Percentiles rank a stretch among this genome's conserved stretches.
Evolutionary conservation across 208 protist species (phyloP).

Genomic region (Acanthamoeba healyi): DNA sequence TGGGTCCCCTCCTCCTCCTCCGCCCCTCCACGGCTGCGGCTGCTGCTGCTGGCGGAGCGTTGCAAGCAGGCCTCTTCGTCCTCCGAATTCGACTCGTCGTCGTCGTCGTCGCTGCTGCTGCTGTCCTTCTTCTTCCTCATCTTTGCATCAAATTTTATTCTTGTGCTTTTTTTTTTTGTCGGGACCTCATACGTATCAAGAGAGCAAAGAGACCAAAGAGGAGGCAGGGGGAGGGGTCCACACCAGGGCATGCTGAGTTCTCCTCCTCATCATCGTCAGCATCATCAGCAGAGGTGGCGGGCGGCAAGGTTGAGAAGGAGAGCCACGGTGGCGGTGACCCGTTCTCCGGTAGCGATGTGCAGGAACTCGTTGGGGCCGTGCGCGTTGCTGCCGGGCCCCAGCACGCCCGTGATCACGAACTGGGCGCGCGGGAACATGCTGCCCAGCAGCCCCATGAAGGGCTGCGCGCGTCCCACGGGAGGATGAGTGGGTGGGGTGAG

Average conservation of each 20-base stretch:
- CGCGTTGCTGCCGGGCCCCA: slow-evolving; percentile 91
- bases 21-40: no score
- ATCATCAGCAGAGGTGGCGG: background rate
- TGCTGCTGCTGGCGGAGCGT: no score
- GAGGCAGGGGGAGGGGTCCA: background rate
- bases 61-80: no score
- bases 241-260: no score
- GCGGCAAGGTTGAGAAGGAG: background rate
- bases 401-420: slow-evolving; percentile 96
- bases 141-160: background rate
- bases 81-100: no score
- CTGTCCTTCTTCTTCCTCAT: background rate
- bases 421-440: slow-evolving; percentile 93
- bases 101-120: background rate
- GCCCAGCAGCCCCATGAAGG: slow-evolving; percentile 95
- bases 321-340: background rate
- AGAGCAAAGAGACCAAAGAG: background rate
- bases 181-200: no score
- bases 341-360: slow-evolving; percentile 78
- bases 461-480: no score
- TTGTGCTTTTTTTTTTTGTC: background rate
- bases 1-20: no score
- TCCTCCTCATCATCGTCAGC: no score
- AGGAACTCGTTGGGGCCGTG: slow-evolving; percentile 97
- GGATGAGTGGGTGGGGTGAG: no score